A percentile compares a stretch with the other conserved stretches of the same genome.
These are phyloP conservation scores for Posidonia australis DNA, from an alignment of 106 monocot species.

Conservation along the genomic window DNA sequence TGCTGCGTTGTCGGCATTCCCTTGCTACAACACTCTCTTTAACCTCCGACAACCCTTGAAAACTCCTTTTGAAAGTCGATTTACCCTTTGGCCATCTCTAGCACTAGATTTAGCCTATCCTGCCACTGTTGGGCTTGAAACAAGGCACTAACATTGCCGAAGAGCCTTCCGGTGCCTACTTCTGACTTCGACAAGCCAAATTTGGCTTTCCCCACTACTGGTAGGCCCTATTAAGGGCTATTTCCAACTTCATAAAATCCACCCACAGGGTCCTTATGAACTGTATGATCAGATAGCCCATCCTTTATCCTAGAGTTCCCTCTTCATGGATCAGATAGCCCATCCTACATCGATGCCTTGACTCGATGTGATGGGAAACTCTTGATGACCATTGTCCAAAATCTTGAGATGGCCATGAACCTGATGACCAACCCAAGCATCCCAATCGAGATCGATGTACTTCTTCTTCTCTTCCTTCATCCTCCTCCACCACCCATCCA, in stretches of 20 bases:
- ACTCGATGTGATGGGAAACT: conserved; percentile 15
- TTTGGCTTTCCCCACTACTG: too few relatives aligned
- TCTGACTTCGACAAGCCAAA: too few relatives aligned
- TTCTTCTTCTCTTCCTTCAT: conserved; percentile 29
- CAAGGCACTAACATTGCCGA: too few relatives aligned
- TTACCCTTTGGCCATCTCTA: too few relatives aligned
- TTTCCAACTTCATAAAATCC: conserved; percentile 81
- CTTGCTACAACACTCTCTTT: too few relatives aligned
- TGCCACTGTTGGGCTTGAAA: too few relatives aligned
- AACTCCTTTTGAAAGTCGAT: too few relatives aligned
- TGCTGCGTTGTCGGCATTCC: too few relatives aligned
- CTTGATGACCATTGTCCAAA: conserved; percentile 36
- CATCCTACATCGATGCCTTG: conserved; percentile 46
- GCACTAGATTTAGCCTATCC: too few relatives aligned
- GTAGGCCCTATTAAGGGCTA: too few relatives aligned
- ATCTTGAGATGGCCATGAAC: conserved; percentile 32
- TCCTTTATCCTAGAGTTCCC: conserved; percentile 89
- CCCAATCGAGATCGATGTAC: conserved; percentile 79
- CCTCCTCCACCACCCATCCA: conserved; percentile 55
- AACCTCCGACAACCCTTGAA: too few relatives aligned
- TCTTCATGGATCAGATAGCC: conserved; percentile 65
- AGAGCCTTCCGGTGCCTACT: too few relatives aligned
- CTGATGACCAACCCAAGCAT: conserved; percentile 36
- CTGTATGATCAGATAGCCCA: conserved; percentile 43
- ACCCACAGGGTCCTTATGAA: conserved; percentile 47